phyloP scores from a whole-genome alignment of 1,284 basidiomycete species.

The Laetiporus sulphureus region DNA sequence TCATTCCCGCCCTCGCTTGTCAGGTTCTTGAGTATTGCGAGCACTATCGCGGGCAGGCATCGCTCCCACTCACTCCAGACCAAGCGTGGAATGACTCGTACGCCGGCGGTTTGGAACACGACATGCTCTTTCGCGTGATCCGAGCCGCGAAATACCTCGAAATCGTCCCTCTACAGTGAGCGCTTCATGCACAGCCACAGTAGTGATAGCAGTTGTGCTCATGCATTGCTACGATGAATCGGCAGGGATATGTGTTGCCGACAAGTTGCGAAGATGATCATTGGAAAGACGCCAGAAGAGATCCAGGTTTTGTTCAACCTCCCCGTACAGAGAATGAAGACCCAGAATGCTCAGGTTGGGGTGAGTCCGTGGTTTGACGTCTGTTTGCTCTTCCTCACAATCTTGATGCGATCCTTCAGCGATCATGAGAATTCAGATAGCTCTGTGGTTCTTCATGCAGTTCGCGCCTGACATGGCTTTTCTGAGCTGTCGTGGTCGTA shows the following conservation, averaged over 20 bases:
- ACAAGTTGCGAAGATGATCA: constrained; percentile 82
- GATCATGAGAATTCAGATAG: no score
- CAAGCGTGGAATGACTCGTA: constrained; percentile 96
- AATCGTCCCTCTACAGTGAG: constrained; percentile 91
- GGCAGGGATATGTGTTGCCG: not conserved
- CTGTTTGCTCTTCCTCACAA: no score
- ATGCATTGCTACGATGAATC: not conserved
- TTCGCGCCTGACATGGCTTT: no score
- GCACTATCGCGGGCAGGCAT: not conserved
- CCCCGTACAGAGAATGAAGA: no score
- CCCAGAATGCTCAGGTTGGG: no score
- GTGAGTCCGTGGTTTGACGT: no score
- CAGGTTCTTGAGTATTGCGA: constrained; percentile 1
- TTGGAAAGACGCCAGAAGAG: constrained; percentile 90
- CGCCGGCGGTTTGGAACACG: constrained; percentile 90
- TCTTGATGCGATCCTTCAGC: no score
- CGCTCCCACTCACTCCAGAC: no score
- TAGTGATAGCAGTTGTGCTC: not conserved
- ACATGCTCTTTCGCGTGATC: constrained; percentile 96
- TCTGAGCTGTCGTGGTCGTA: no score
- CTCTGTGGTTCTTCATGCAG: no score
- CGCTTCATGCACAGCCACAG: no score
- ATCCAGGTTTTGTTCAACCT: constrained; percentile 54
- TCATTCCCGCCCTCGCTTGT: not conserved
- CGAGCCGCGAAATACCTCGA: constrained; percentile 97